phyloP scores from a whole-genome alignment of 2,329 filamentous ascomycete genomes.

The Penicillium polonicum region DNA sequence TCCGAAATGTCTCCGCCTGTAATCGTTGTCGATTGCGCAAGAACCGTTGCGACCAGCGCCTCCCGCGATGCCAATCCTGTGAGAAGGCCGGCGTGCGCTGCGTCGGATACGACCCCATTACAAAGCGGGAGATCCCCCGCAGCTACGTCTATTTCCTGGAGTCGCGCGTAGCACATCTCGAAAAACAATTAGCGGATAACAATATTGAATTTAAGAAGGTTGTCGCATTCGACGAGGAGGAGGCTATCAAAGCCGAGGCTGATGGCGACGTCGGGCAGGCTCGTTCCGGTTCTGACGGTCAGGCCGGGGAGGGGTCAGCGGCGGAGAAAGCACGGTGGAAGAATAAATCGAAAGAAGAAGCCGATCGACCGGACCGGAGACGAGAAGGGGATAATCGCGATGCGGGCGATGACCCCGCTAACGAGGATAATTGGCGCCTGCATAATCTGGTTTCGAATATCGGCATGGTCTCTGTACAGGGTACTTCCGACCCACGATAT shows the following conservation, averaged over 20 bases:
- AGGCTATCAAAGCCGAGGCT: conserved; percentile 32
- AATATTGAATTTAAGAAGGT: conserved; percentile 71
- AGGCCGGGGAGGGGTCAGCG: conserved; percentile 15
- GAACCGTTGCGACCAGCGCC: conserved; percentile 89
- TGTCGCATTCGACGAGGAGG: conserved; percentile 61
- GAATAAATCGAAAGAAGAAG: conserved; percentile 26
- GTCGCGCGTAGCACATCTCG: conserved; percentile 78
- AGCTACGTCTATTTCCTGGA: conserved; percentile 95
- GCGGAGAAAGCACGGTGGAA: conserved; percentile 15
- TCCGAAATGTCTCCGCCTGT: conserved; percentile 89
- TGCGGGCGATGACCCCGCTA: conserved; percentile 44
- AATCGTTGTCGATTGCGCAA: conserved; percentile 90
- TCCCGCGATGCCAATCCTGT: conserved; percentile 87
- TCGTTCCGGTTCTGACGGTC: conserved; percentile 19
- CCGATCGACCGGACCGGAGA: conserved; percentile 16
- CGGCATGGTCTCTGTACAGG: conserved; percentile 74
- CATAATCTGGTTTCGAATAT: conserved; percentile 68
- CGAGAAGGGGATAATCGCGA: conserved; percentile 24
- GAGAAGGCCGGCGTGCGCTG: conserved; percentile 90
- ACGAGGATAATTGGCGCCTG: conserved; percentile 60
- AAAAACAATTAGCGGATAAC: conserved; percentile 68
- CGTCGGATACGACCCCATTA: conserved; percentile 94
- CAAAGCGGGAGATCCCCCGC: conserved; percentile 90
- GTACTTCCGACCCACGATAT: conserved; percentile 74
- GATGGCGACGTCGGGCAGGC: conserved; percentile 26